A percentile compares a stretch with the other conserved stretches of the same genome.
phyloP scores from a whole-genome alignment of 768 basidiomycete species.

The Lactarius sanguifluus region DNA sequence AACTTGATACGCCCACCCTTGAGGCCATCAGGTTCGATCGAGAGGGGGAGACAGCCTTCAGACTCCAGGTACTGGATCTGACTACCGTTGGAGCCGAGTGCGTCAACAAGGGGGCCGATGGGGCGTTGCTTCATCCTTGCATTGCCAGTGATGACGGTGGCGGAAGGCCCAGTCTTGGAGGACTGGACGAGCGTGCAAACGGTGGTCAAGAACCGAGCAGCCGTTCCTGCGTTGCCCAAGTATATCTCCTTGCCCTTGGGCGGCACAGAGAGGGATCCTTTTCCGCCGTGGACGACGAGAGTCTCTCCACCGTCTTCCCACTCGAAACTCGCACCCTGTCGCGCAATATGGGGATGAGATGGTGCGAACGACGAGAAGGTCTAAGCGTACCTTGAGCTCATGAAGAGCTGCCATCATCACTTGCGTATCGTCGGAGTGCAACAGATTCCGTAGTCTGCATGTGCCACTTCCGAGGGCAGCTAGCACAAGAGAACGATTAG shows the following conservation, averaged over 20 bases:
- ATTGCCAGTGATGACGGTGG: slow-evolving; percentile 92
- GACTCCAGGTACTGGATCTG: slow-evolving; percentile 75
- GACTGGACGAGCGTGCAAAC: slow-evolving; percentile 86
- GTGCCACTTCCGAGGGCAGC: slow-evolving; percentile 90
- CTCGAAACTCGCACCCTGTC: slow-evolving; percentile 82
- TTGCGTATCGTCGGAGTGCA: slow-evolving; percentile 97
- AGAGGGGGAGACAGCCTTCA: slow-evolving; percentile 83
- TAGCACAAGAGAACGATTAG: slow-evolving; percentile 89
- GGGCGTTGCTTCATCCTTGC: slow-evolving; percentile 99
- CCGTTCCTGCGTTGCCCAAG: slow-evolving; percentile 96
- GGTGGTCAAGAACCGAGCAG: slow-evolving; percentile 94
- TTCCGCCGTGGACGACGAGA: slow-evolving; percentile 85
- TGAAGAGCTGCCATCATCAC: slow-evolving; percentile 97
- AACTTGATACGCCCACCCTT: slow-evolving; percentile 80
- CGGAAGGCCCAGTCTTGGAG: slow-evolving; percentile 40
- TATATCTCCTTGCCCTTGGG: slow-evolving; percentile 84
- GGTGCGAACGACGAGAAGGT: slow-evolving; percentile 12
- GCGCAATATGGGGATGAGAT: slow-evolving; percentile 12
- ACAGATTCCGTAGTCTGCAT: slow-evolving; percentile 82
- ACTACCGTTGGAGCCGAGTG: slow-evolving; percentile 79
- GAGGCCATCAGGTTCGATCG: slow-evolving; percentile 80
- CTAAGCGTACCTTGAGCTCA: slow-evolving; percentile 69
- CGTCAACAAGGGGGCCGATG: slow-evolving; percentile 91
- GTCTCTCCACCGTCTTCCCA: slow-evolving; percentile 99
- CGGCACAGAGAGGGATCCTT: slow-evolving; percentile 77